Evolutionary conservation across 495 filamentous ascomycete species (phyloP), one percentile per base, ranked within the genome.

Genomic region (Xylaria sp.): DNA sequence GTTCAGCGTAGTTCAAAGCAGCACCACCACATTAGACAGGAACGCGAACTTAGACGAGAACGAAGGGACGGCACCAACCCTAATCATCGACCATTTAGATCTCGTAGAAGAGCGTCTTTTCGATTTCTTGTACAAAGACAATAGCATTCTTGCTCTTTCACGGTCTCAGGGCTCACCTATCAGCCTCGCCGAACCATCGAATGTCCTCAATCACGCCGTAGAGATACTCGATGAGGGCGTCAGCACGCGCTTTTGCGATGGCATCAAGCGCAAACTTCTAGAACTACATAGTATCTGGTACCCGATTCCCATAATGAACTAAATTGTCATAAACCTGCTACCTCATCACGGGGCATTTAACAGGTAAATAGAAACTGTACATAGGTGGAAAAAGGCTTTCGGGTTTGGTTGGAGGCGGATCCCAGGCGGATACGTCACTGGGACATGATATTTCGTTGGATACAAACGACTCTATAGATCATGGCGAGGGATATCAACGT

Each of bases 211-310:
- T 11, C 82, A 84, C 75, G 80, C 81, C 46, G 64, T 85, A 19
- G 78, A 79, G 67, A 77, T 83, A n/a, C 72, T 88, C 37, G 82
- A 85, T n/a, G 77, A 79, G 14, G 82, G 82, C 35, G 58, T 78
- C 52, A 80, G 80, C 75, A 77, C 80, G 2, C 72, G 82, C 41
- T 66, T 87, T 19, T 75, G 79, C 5, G 85, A 86, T 43, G 85
- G 85, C 21, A 85, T 88, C 55, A 77, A 76, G 67, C 78, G 81
- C 21, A 86, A 85, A 76, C 78, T 87, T 1, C 61, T 81, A 2
- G n/a, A 72, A 19, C 63, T 87, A 24, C 71, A 62, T 41, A 19
- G 37, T n/a, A 62, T 0, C 3, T 62, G 59, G 37, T 62, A 59
- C 37, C 1, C 31, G 6, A 12, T 14, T n/a, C 31, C 26, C 26